phyloP scores from a whole-genome alignment of 371 early-diverging fungal genomes.

The Apophysomyces variabilis region DNA sequence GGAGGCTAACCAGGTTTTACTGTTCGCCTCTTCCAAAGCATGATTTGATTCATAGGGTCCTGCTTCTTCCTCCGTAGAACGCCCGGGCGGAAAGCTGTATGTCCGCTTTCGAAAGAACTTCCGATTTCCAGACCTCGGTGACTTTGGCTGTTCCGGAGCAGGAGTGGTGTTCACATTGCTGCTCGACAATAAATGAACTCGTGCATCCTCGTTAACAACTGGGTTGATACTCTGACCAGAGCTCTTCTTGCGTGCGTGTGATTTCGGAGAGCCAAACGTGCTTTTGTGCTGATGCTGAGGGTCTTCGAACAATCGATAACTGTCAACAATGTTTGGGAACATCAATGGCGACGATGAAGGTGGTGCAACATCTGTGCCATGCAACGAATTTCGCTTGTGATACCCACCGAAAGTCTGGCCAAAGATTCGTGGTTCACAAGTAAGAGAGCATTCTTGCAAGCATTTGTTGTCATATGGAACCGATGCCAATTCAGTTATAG shows the following conservation, averaged over 20 bases:
- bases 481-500: conserved; percentile 41
- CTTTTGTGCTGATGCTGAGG: background rate
- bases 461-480: conserved; percentile 51
- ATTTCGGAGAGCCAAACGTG: conserved; percentile 6
- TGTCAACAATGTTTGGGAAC: conserved; percentile 50
- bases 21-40: conserved; percentile 25
- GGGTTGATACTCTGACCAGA: conserved; percentile 16
- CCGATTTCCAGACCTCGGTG: conserved; percentile 22
- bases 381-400: conserved; percentile 21
- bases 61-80: conserved; percentile 8
- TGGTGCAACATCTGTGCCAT: conserved; percentile 30
- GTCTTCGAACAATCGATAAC: conserved; percentile 40
- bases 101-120: conserved; percentile 38
- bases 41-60: conserved; percentile 16
- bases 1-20: conserved; percentile 45
- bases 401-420: conserved; percentile 51
- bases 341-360: conserved; percentile 40
- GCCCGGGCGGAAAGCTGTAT: conserved; percentile 45
- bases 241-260: conserved; percentile 16
- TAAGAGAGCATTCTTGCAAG: conserved; percentile 58
- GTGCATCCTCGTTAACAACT: conserved; percentile 1
- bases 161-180: background rate
- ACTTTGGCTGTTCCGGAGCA: conserved; percentile 5
- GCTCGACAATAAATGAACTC: background rate
- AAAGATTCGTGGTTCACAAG: conserved; percentile 62